These are phyloP conservation scores for Phytopythium mirpurense DNA, from an alignment of 352 stramenopile species.

Conservation along the genomic window DNA sequence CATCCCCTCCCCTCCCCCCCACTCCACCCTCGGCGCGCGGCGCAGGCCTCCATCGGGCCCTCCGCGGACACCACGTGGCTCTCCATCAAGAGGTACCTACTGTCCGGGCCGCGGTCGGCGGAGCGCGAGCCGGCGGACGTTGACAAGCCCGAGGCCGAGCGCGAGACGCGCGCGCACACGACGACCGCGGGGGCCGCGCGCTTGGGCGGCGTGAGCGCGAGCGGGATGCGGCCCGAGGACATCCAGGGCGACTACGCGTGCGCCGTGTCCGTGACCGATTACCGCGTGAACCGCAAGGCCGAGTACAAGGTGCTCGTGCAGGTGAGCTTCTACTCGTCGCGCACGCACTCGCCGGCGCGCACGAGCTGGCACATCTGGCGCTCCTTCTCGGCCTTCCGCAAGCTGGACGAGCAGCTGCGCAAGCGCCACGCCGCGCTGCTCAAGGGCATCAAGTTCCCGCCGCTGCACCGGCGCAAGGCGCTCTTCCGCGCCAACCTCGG, in stretches of 20 bases:
- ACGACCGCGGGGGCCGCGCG: neutral
- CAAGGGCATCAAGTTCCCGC: conserved; percentile 84
- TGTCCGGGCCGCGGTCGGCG: neutral
- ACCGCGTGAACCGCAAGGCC: conserved; percentile 70
- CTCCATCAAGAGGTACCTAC: neutral
- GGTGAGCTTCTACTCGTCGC: conserved; percentile 71
- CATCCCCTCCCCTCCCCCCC: no score
- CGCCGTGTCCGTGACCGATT: conserved; percentile 57
- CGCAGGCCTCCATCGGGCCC: neutral
- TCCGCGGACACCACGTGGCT: neutral
- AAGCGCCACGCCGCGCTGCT: conserved; percentile 65
- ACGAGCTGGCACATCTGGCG: conserved; percentile 85
- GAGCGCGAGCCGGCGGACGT: neutral
- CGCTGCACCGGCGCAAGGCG: conserved; percentile 58
- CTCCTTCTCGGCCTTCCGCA: conserved; percentile 72
- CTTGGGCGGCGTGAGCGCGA: neutral
- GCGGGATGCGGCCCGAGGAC: conserved; percentile 69
- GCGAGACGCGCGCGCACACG: neutral
- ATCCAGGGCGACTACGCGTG: conserved; percentile 77
- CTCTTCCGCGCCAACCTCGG: conserved; percentile 66
- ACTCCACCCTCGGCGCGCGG: no score
- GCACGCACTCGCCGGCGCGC: conserved; percentile 49
- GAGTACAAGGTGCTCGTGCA: conserved; percentile 78
- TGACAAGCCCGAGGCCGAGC: neutral
- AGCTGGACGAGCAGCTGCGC: conserved; percentile 76